A percentile compares a stretch with the other conserved stretches of the same genome.
These are phyloP conservation scores for Botrytis galanthina DNA, from an alignment of 2,329 filamentous ascomycete species.

Conservation along the genomic window DNA sequence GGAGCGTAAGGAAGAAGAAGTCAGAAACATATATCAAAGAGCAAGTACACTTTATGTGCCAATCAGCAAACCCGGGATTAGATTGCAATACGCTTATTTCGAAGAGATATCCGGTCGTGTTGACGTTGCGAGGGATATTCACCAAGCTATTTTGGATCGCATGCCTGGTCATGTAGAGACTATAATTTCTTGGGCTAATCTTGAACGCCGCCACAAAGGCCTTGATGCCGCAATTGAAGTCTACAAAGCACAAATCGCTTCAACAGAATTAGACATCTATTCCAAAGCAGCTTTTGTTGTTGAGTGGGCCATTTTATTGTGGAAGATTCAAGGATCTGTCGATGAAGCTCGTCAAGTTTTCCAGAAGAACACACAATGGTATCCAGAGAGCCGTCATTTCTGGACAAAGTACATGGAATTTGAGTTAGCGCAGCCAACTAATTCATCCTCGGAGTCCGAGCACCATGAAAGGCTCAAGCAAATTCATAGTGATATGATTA, in stretches of 20 bases:
- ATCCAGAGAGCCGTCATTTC: conserved; percentile 80
- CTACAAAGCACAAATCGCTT: conserved; percentile 78
- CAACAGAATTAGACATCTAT: conserved; percentile 67
- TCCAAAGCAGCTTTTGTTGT: conserved; percentile 84
- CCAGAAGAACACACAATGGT: conserved; percentile 77
- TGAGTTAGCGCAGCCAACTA: conserved; percentile 79
- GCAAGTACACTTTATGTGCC: conserved; percentile 84
- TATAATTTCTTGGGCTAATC: conserved; percentile 82
- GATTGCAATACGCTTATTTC: conserved; percentile 90
- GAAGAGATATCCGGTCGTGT: conserved; percentile 80
- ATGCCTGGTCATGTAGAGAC: conserved; percentile 83
- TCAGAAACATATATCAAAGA: conserved; percentile 86
- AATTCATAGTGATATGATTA: conserved; percentile 72
- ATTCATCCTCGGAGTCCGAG: conserved; percentile 58
- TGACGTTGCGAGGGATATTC: conserved; percentile 79
- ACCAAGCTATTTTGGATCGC: conserved; percentile 72
- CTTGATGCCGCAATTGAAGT: conserved; percentile 81
- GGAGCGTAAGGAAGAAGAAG: conserved; percentile 78
- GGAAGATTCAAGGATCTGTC: conserved; percentile 79
- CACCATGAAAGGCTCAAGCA: conserved; percentile 75
- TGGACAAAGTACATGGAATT: conserved; percentile 89
- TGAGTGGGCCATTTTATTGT: conserved; percentile 82
- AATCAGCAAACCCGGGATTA: conserved; percentile 77
- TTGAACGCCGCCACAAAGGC: conserved; percentile 78
- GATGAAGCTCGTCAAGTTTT: conserved; percentile 84